Base-by-base conservation (phyloP, 148 eudicot species). In the Silene latifolia region DNA sequence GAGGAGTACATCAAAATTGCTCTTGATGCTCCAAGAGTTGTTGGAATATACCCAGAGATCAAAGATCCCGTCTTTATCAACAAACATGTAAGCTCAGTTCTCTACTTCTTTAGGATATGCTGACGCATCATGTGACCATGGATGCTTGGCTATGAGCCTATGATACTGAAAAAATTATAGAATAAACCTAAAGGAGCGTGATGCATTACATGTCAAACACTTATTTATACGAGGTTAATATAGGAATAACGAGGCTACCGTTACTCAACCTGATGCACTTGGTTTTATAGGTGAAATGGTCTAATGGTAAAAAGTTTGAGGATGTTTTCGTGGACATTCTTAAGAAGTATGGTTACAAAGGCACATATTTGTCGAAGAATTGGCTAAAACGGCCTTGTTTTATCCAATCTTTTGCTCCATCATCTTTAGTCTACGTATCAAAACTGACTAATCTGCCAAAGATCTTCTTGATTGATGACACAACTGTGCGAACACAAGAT, bases 31-130 rank as follows among this genome's bases (percentile, higher is more conserved):
- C 78, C 93, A 23, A 90, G 99, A 86, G 79, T 89, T 61, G 98
- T 95, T 77, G 99, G 99, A 74, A 95, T 95, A 72, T 95, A 95
- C 78, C 99, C 99, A 21, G 99, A 95, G 87, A 92, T 95, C 1
- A 95, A 95, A 73, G 88, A 88, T 83, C 99, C 99, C 17, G 87
- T 95, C 54, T 80, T 90, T 59, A 87, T 92, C 78, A 95, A 92
- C 81, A 83, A 95, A 73, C 96, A 86, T 75, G 99, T 95, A 78
- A 86, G 97, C 74, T 72, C 19, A 32, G 60, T 42, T 15, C 13
- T 51, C 14, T 12, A 51, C 17, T 5, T 32, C 35, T 64, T 4
- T 64, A 64, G 19, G 68, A 29, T 21, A 13, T 44, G 39, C 65
- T 58, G 21, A 53, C n/a, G 8, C 74, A 27, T 71, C 24, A 6